Evolutionary conservation across 495 filamentous ascomycete genomes (phyloP).

Genomic region (Podospora bellae-mahoneyi): DNA sequence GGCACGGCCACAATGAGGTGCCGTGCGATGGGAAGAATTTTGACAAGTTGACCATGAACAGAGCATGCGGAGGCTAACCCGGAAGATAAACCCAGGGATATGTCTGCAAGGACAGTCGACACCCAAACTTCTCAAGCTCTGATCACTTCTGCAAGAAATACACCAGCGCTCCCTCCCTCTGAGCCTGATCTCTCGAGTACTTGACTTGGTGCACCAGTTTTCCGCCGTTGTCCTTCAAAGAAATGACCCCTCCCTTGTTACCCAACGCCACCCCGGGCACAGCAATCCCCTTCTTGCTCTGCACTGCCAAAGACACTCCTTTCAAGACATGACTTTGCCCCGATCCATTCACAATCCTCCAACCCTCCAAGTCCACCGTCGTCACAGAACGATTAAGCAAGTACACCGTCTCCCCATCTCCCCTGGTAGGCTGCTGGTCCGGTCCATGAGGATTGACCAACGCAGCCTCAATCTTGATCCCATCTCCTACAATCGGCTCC

Average conservation of each 20-base stretch:
- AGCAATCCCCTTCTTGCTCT: constrained; percentile 10
- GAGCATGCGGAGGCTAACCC: too few species aligned
- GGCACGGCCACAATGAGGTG: too few species aligned
- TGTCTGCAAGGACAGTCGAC: too few species aligned
- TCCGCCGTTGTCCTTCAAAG: constrained; percentile 10
- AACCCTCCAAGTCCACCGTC: constrained; percentile 20
- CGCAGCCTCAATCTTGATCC: constrained; percentile 13
- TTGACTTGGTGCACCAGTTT: constrained; percentile 10
- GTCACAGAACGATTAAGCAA: constrained; percentile 16
- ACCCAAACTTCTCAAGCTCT: neutral
- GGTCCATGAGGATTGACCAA: constrained; percentile 25
- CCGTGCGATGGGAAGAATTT: too few species aligned
- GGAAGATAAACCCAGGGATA: too few species aligned
- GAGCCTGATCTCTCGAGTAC: constrained; percentile 4
- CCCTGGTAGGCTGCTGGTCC: constrained; percentile 13
- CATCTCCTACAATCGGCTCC: neutral
- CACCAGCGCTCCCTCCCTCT: constrained; percentile 6
- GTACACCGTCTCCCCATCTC: constrained; percentile 19
- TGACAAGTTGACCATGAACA: too few species aligned
- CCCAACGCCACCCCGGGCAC: constrained; percentile 17
- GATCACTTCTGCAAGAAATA: constrained; percentile 5
- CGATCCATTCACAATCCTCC: constrained; percentile 20
- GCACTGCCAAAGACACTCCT: constrained; percentile 8
- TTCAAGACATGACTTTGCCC: constrained; percentile 14
- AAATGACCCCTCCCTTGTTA: constrained; percentile 7